Conservation (phyloP, 1,284 basidiomycete species). For the Sanghuangporus sanghuang region DNA sequence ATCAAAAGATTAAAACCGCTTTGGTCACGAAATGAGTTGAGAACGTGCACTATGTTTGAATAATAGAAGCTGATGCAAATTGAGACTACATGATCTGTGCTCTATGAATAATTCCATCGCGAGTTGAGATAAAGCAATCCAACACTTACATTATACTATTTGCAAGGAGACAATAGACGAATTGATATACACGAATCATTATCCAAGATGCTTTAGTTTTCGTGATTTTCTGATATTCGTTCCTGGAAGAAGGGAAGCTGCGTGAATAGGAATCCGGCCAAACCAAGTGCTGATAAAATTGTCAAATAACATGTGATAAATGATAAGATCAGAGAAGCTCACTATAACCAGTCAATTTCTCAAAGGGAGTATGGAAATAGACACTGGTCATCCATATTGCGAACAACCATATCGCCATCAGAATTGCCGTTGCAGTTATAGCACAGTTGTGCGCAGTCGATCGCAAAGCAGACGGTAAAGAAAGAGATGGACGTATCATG, state of each 20-base stretch:
- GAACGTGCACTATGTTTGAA: background rate
- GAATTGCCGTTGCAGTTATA: constrained; percentile 36
- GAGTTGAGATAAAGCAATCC: background rate
- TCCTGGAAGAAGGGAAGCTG: constrained; percentile 24
- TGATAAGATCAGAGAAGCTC: constrained; percentile 29
- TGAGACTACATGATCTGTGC: background rate
- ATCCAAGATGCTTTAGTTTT: background rate
- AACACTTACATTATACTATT: background rate
- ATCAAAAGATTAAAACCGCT: background rate
- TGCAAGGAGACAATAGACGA: background rate
- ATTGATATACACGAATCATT: background rate
- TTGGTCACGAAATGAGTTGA: background rate
- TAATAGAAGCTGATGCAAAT: background rate
- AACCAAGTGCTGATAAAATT: constrained; percentile 31
- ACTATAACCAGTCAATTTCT: constrained; percentile 86
- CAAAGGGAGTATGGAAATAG: constrained; percentile 86
- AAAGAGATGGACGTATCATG: constrained; percentile 56
- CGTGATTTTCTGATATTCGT: background rate
- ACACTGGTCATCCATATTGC: constrained; percentile 78
- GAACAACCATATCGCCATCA: constrained; percentile 71
- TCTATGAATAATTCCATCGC: background rate
- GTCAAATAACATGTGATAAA: constrained; percentile 13
- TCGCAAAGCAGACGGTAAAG: constrained; percentile 28
- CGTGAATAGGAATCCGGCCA: constrained; percentile 31
- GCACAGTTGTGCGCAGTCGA: constrained; percentile 40